Conservation (phyloP, 495 filamentous ascomycete genomes). For the Letharia lupina region DNA sequence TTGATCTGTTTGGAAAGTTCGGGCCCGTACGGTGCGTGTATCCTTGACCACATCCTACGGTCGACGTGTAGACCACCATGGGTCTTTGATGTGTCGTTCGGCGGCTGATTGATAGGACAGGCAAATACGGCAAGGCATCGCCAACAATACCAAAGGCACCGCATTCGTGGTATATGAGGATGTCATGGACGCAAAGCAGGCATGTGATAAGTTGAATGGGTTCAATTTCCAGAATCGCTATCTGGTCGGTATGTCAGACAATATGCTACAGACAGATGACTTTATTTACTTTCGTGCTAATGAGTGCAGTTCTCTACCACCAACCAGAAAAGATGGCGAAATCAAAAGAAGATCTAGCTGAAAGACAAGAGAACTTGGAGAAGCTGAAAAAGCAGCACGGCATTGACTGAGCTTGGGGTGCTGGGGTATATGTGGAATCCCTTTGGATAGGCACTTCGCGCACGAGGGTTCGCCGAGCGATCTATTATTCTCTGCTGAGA, state of each 20-base stretch:
- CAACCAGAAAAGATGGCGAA: conserved; percentile 95
- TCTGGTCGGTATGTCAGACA: conserved; percentile 73
- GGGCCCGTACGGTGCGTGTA: conserved; percentile 79
- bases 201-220: conserved; percentile 98
- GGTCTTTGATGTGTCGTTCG: neutral
- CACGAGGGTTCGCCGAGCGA: neutral
- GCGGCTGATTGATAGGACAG: conserved; percentile 35
- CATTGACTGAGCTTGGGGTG: conserved; percentile 69
- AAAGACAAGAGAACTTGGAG: conserved; percentile 94
- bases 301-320: conserved; percentile 77
- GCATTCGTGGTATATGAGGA: conserved; percentile 99
- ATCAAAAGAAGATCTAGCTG: conserved; percentile 87
- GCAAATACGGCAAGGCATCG: conserved; percentile 97
- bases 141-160: conserved; percentile 94
- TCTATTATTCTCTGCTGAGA: neutral
- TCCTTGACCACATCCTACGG: neutral
- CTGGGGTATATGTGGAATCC: neutral
- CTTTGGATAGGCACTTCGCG: neutral
- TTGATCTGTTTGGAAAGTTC: conserved; percentile 92
- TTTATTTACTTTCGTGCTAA: conserved; percentile 3
- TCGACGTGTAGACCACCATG: neutral
- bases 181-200: conserved; percentile 96
- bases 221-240: conserved; percentile 99
- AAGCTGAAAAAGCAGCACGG: conserved; percentile 94
- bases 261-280: neutral